Base-by-base conservation (phyloP, 2,329 filamentous ascomycete species). In the Coniochaeta sp. region DNA sequence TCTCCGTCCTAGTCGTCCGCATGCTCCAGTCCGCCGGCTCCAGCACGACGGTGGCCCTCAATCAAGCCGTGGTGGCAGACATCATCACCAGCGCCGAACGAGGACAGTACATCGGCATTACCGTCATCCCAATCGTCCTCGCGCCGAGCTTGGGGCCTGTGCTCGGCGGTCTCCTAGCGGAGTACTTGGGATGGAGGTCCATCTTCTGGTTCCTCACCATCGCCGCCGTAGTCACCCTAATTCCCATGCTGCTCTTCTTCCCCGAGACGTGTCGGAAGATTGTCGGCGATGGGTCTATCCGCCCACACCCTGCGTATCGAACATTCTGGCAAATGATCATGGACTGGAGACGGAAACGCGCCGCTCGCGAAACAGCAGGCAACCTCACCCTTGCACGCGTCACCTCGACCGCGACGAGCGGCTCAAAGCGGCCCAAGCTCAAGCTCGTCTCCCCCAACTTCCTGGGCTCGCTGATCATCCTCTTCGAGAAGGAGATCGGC, bases 401-500 rank as follows among this genome's bases (percentile, higher is more conserved):
- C 67, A 71, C 28, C 79, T 75, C 60, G 70, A 75, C 61, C 73
- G 28, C 54, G 34, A 57, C 54, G 16, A 38, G 34, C 31, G 77
- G 28, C 67, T 81, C 24, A 67, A 75, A n/a, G 17, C 14, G 59
- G 73, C 79, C 17, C 76, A 77, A 12, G 69, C 81, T 6, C 78
- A 78, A 60, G 54, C 16, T 62, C 34, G 34, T 36, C n/a, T 6
- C 61, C 1, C 63, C 67, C 63, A 93, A 98, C 74, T 96, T 97
- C 73, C 79, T 97, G 63, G 86, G 86, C 67, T 93, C 91, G 0
- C 89, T 96, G 16, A 84, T 87, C 1, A 92, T 95, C 0, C 83
- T 91, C 62, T 80, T 86, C 65, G 96, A 95, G 77, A 90, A 93
- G 68, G 90, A 97, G 73, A 83, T 98, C 55, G 76, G 73, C 1